These are phyloP conservation scores for Agaricus sinodeliciosus DNA, from an alignment of 768 basidiomycete species.

Conservation along the genomic window DNA sequence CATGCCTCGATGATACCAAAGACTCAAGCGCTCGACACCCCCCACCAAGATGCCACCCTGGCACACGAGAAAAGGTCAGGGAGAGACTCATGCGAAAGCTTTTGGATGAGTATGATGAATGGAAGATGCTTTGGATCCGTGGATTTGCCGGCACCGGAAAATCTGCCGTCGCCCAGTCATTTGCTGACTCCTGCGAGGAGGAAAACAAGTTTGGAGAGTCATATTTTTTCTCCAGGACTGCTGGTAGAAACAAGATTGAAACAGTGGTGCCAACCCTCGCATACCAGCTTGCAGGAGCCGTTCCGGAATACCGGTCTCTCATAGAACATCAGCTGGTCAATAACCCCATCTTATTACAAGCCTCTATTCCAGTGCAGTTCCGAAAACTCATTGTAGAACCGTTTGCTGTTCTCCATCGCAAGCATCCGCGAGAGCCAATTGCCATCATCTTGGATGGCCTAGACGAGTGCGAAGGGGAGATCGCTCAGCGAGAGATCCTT, in stretches of 20 bases:
- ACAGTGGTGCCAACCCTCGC: neutral
- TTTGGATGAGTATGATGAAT: neutral
- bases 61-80: neutral
- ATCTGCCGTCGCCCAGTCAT: slow-evolving; percentile 5
- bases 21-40: neutral
- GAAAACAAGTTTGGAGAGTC: neutral
- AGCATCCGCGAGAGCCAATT: neutral
- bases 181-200: neutral
- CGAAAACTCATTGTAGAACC: slow-evolving; percentile 3
- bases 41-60: neutral
- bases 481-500: neutral
- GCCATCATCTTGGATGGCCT: slow-evolving; percentile 4
- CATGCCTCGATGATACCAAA: neutral
- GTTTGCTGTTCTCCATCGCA: neutral
- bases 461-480: slow-evolving; percentile 3
- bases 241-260: neutral
- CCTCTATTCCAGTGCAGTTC: neutral
- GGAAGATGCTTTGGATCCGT: slow-evolving; percentile 7
- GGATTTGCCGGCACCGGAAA: slow-evolving; percentile 10
- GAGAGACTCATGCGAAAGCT: neutral
- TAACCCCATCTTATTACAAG: neutral
- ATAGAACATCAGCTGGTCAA: neutral
- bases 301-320: neutral
- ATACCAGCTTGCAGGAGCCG: neutral
- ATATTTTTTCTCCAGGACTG: slow-evolving; percentile 1